Evolutionary conservation across 768 basidiomycete genomes (phyloP), one percentile per base, ranked within the genome.

Genomic region (Cantharellus anzutake): DNA sequence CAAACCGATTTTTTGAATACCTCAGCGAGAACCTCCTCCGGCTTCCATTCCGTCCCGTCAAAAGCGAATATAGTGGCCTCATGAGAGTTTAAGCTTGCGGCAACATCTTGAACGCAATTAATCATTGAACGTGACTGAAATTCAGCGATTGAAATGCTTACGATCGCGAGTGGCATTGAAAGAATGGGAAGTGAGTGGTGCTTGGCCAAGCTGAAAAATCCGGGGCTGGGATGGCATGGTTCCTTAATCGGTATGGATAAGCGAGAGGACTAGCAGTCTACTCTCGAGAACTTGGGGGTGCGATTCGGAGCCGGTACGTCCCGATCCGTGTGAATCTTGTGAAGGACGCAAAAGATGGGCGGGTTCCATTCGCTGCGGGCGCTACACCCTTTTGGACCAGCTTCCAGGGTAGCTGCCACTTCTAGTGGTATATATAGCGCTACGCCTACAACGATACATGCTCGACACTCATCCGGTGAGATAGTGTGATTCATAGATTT

Each of bases 161-260:
- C 94, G 85, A 62, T 74, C 76, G 64, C 88, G 81, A 69, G 94
- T 88, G 34, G 82, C 82, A 66, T 82, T 93, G 79, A 98, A 98
- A 2, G 89, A 78, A 70, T 96, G 90, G 48, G 83, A 82, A 2
- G 89, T 91, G 57, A 99, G 78, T 39, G 93, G 90, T 0, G 78
- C 78, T 66, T 88, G 81, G n/a, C 85, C 76, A 53, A 97, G 76
- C 58, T 78, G 78, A 70, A 79, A 84, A 3, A 88, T 75, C 75
- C 92, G 81, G 11, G 44, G 44, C 53, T 86, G 85, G 39, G 79
- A 70, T 71, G 88, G 79, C 82, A 81, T 82, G 34, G 38, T 51
- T 40, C 35, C 2, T n/a, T 16, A 16, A 41, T 61, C 20, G n/a
- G 35, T 38, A 37, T 29, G 35, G 42, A 35, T 16, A 20, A 51